phyloP scores from a whole-genome alignment of 768 basidiomycete species.

The Erythrobasidium yunnanense region DNA sequence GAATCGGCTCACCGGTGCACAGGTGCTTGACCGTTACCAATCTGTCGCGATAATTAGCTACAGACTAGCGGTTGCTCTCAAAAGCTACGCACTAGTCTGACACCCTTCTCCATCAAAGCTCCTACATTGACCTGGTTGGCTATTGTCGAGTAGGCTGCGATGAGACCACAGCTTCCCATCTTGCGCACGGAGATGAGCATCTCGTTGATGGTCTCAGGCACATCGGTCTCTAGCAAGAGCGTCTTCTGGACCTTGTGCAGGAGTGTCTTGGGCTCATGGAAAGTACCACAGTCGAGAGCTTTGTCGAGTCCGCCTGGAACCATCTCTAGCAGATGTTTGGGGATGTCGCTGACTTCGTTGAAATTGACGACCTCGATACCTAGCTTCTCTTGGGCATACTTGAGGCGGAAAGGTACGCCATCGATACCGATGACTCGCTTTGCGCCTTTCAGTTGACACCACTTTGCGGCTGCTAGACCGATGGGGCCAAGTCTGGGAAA shows the following conservation, averaged over 20 bases:
- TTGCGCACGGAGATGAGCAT: constrained; percentile 49
- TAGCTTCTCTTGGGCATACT: constrained; percentile 46
- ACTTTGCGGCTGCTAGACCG: constrained; percentile 53
- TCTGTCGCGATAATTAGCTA: too few relatives aligned
- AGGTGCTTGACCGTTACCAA: constrained; percentile 54
- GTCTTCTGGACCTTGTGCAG: constrained; percentile 49
- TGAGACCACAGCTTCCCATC: constrained; percentile 54
- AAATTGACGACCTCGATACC: constrained; percentile 56
- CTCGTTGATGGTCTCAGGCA: constrained; percentile 55
- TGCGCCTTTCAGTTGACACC: constrained; percentile 54
- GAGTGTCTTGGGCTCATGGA: constrained; percentile 60
- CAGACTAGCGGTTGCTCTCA: too few relatives aligned
- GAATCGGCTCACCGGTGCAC: constrained; percentile 34
- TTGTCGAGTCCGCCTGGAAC: constrained; percentile 59
- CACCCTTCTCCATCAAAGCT: constrained; percentile 66
- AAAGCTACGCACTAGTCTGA: too few relatives aligned
- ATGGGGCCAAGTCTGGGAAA: constrained; percentile 54
- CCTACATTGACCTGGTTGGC: constrained; percentile 62
- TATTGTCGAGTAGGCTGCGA: constrained; percentile 52
- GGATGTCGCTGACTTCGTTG: constrained; percentile 47
- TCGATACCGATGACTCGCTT: constrained; percentile 62
- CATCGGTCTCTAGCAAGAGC: constrained; percentile 65
- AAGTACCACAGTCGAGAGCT: constrained; percentile 51
- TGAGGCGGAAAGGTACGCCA: constrained; percentile 49
- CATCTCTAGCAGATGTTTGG: constrained; percentile 50